Evolutionary conservation across 164 flowering plant species (phyloP).

Genomic region (Dillenia turbinata): DNA sequence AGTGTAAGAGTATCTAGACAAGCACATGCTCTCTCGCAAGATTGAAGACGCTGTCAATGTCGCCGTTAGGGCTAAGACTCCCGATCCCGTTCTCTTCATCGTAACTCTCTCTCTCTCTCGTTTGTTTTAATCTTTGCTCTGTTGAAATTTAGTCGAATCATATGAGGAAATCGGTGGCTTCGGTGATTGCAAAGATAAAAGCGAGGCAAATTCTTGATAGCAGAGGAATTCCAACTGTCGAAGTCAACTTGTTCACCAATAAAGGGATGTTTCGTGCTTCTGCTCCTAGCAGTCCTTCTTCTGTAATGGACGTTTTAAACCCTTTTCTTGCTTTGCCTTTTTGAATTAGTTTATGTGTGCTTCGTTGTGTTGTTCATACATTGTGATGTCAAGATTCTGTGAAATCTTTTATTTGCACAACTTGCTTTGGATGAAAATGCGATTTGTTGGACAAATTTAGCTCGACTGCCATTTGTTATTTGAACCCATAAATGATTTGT

Average conservation of each 20-base stretch:
- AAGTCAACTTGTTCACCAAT: conserved; percentile 83
- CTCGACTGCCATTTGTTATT: no score
- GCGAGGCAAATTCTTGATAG: conserved; percentile 95
- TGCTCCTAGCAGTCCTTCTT: conserved; percentile 63
- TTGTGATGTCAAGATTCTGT: no score
- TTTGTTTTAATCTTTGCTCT: not conserved
- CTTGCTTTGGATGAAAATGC: no score
- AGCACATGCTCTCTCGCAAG: conserved; percentile 87
- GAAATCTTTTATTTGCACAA: no score
- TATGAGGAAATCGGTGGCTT: conserved; percentile 79
- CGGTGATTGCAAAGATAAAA: conserved; percentile 81
- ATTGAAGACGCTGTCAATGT: conserved; percentile 99
- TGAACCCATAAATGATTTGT: no score
- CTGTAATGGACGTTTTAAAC: conserved; percentile 72
- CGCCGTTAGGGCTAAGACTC: conserved; percentile 89
- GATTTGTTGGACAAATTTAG: no score
- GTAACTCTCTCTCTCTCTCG: conserved; percentile 24
- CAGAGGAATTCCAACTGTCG: conserved; percentile 95
- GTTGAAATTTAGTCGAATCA: conserved; percentile 64
- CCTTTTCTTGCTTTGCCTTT: no score
- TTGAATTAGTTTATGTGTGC: no score
- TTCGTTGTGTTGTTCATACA: no score
- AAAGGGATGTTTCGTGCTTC: conserved; percentile 94
- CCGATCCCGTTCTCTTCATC: conserved; percentile 85
- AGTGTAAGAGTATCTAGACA: conserved; percentile 93